These are phyloP conservation scores for Trichoderma sp. DNA, from an alignment of 2,329 filamentous ascomycete species.

Conservation along the genomic window DNA sequence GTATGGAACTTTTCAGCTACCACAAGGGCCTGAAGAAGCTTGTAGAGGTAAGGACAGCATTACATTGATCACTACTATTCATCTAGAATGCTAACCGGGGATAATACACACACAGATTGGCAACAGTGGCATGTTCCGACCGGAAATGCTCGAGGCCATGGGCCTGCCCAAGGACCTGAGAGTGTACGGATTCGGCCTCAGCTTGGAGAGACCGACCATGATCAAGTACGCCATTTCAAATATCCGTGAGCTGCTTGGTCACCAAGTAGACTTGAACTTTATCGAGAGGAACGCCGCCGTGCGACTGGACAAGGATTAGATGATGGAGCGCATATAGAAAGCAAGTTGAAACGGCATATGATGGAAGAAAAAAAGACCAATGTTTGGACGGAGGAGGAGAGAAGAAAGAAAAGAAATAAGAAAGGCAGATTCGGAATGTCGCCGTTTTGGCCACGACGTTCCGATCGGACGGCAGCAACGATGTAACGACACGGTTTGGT, in stretches of 20 bases:
- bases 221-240: conserved; percentile 90
- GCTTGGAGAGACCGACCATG: conserved; percentile 93
- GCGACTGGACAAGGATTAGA: conserved; percentile 77
- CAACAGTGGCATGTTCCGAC: conserved; percentile 97
- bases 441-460: neutral
- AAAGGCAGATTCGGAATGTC: neutral
- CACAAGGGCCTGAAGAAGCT: conserved; percentile 86
- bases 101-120: conserved; percentile 57
- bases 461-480: neutral
- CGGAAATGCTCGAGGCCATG: conserved; percentile 96
- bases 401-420: neutral
- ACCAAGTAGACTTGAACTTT: conserved; percentile 93
- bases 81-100: neutral
- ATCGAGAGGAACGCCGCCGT: conserved; percentile 90
- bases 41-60: conserved; percentile 56
- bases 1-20: conserved; percentile 97
- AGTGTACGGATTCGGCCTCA: conserved; percentile 92
- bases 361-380: neutral
- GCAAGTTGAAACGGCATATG: neutral
- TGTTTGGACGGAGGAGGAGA: neutral
- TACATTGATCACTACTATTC: rapidly evolving
- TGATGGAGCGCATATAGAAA: neutral
- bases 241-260: conserved; percentile 86
- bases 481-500: neutral
- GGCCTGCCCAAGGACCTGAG: conserved; percentile 86